Percentiles rank a stretch among this genome's conserved stretches.
Evolutionary conservation across 768 basidiomycete species (phyloP).

Genomic region (Tulasnella sp.): DNA sequence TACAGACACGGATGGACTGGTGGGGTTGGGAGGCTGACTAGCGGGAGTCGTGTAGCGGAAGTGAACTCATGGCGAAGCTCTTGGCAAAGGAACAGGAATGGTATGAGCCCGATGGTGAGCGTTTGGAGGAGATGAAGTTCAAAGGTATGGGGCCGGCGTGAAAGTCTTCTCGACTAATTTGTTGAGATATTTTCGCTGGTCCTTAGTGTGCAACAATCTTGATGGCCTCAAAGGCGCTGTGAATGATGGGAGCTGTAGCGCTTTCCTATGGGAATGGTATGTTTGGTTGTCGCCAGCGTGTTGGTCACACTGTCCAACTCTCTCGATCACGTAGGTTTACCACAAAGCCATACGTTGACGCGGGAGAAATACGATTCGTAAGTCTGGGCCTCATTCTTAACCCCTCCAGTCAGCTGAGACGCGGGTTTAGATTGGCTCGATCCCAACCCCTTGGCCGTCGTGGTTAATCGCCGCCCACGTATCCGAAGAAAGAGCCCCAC

Average conservation of each 20-base stretch:
- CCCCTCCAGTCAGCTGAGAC: not conserved
- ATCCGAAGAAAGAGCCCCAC: constrained; percentile 40
- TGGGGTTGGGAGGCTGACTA: not conserved
- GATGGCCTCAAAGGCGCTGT: constrained; percentile 72
- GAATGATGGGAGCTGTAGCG: constrained; percentile 76
- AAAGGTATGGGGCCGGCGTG: constrained; percentile 37
- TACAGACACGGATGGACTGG: not conserved
- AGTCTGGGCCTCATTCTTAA: constrained; percentile 25
- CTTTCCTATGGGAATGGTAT: constrained; percentile 87
- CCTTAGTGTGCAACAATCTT: constrained; percentile 66
- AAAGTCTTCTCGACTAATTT: not conserved
- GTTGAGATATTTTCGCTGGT: not conserved
- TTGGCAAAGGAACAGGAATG: constrained; percentile 85
- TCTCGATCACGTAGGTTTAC: constrained; percentile 40
- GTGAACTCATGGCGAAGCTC: constrained; percentile 91
- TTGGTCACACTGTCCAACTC: not conserved
- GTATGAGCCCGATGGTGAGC: constrained; percentile 31
- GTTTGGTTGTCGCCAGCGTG: not conserved
- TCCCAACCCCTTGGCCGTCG: constrained; percentile 91
- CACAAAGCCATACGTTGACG: constrained; percentile 67
- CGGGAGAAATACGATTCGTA: constrained; percentile 72
- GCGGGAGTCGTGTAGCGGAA: constrained; percentile 42
- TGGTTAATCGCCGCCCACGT: constrained; percentile 90
- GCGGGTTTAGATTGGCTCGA: constrained; percentile 53
- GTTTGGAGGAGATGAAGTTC: constrained; percentile 41